These are phyloP conservation scores for Fusarium poae DNA, from an alignment of 2,329 filamentous ascomycete species.

Conservation along the genomic window DNA sequence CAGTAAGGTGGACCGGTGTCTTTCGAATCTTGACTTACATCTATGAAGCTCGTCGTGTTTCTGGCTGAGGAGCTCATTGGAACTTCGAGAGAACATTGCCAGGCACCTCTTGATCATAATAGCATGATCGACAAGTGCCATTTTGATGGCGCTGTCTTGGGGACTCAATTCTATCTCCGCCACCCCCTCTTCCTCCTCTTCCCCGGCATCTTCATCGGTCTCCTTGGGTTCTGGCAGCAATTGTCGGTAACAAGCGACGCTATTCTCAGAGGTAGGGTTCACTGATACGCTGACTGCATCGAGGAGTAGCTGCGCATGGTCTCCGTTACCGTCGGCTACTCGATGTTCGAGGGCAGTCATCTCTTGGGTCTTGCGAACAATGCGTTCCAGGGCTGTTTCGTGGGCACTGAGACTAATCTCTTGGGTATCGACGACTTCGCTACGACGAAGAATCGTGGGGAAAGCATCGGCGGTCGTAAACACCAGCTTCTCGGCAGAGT, in stretches of 20 bases:
- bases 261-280: slow-evolving; percentile 79
- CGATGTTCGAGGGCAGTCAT: slow-evolving; percentile 81
- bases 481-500: slow-evolving; percentile 85
- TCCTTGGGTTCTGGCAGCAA: slow-evolving; percentile 71
- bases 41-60: slow-evolving; percentile 71
- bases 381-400: slow-evolving; percentile 91
- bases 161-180: slow-evolving; percentile 64
- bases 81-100: slow-evolving; percentile 74
- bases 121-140: slow-evolving; percentile 89
- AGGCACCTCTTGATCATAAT: slow-evolving; percentile 88
- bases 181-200: slow-evolving; percentile 58
- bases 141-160: slow-evolving; percentile 83
- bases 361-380: slow-evolving; percentile 90
- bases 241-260: slow-evolving; percentile 81
- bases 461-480: slow-evolving; percentile 89
- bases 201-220: slow-evolving; percentile 57
- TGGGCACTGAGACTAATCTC: slow-evolving; percentile 78
- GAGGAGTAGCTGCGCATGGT: slow-evolving; percentile 75
- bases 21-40: slow-evolving; percentile 64
- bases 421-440: slow-evolving; percentile 80
- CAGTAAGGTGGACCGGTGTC: slow-evolving; percentile 21
- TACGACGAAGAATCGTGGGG: slow-evolving; percentile 89
- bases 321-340: slow-evolving; percentile 78
- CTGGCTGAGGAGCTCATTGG: slow-evolving; percentile 68
- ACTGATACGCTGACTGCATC: slow-evolving; percentile 84